phyloP scores from a whole-genome alignment of 2,329 filamentous ascomycete genomes.

The Botrytis fabae region DNA sequence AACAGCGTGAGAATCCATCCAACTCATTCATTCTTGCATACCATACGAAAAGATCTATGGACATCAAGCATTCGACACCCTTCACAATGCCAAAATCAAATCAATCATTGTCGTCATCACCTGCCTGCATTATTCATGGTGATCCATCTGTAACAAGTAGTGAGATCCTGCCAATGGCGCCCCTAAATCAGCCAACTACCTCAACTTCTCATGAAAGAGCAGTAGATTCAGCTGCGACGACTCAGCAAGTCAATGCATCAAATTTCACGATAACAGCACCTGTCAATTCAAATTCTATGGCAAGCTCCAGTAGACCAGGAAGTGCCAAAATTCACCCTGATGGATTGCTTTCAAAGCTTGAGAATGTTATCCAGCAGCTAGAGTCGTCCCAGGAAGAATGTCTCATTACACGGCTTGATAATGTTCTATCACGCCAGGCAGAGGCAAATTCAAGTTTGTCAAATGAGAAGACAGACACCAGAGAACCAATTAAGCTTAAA shows the following conservation, averaged over 20 bases:
- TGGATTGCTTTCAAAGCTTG: neutral
- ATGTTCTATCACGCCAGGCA: neutral
- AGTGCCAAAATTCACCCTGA: neutral
- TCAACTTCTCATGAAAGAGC: neutral
- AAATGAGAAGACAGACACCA: neutral
- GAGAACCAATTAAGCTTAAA: slow-evolving; percentile 70
- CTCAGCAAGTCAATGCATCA: neutral
- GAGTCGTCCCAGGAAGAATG: slow-evolving; percentile 9
- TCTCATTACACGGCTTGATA: slow-evolving; percentile 10
- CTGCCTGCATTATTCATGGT: neutral
- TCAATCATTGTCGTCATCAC: neutral
- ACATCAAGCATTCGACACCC: no score
- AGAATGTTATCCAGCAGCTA: neutral
- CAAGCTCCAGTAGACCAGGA: neutral
- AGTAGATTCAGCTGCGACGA: neutral
- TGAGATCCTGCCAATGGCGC: no score
- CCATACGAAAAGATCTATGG: neutral
- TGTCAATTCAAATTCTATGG: neutral
- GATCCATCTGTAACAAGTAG: neutral
- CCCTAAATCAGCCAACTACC: neutral
- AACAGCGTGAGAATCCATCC: neutral
- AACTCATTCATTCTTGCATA: neutral
- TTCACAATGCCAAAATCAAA: neutral
- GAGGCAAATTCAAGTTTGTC: neutral
- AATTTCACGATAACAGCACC: neutral